These are phyloP conservation scores for Aspergillus asperescens DNA, from an alignment of 495 filamentous ascomycete genomes.

Conservation along the genomic window DNA sequence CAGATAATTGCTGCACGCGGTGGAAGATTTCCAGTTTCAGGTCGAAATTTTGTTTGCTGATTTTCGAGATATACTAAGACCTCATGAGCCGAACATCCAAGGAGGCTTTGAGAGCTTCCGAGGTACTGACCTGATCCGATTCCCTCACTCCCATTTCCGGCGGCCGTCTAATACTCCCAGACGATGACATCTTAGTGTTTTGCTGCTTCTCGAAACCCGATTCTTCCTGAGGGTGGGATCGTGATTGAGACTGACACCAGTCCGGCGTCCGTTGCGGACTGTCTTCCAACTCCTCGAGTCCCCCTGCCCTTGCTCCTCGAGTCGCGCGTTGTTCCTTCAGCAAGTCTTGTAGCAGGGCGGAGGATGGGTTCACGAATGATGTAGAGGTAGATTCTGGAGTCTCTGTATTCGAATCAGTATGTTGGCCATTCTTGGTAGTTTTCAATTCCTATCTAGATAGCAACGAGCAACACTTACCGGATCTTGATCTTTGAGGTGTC, in stretches of 20 bases:
- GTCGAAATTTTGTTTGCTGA: slow-evolving; percentile 87
- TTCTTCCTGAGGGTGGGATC: slow-evolving; percentile 23
- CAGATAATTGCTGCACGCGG: slow-evolving; percentile 55
- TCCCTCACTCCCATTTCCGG: slow-evolving; percentile 49
- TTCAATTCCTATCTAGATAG: not conserved
- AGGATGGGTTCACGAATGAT: slow-evolving; percentile 41
- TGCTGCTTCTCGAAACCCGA: slow-evolving; percentile 35
- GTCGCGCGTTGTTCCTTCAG: slow-evolving; percentile 45
- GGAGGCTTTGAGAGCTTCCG: not conserved
- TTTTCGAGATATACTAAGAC: slow-evolving; percentile 48
- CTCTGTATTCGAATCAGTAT: slow-evolving; percentile 21
- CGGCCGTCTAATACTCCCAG: slow-evolving; percentile 27
- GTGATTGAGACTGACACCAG: slow-evolving; percentile 18
- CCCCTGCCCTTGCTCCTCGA: slow-evolving; percentile 28
- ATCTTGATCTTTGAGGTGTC: slow-evolving; percentile 23
- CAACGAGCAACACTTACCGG: slow-evolving; percentile 1
- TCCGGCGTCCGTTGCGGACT: slow-evolving; percentile 29
- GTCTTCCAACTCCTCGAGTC: slow-evolving; percentile 24
- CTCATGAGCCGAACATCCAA: slow-evolving; percentile 3
- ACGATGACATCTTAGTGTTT: slow-evolving; percentile 23
- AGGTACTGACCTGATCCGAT: slow-evolving; percentile 43
- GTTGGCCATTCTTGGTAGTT: not conserved
- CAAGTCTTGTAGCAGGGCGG: slow-evolving; percentile 42
- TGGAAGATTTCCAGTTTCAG: slow-evolving; percentile 82
- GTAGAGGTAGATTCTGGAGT: slow-evolving; percentile 27